These are phyloP conservation scores for Clonostachys byssicola DNA, from an alignment of 2,329 filamentous ascomycete genomes.

Conservation along the genomic window DNA sequence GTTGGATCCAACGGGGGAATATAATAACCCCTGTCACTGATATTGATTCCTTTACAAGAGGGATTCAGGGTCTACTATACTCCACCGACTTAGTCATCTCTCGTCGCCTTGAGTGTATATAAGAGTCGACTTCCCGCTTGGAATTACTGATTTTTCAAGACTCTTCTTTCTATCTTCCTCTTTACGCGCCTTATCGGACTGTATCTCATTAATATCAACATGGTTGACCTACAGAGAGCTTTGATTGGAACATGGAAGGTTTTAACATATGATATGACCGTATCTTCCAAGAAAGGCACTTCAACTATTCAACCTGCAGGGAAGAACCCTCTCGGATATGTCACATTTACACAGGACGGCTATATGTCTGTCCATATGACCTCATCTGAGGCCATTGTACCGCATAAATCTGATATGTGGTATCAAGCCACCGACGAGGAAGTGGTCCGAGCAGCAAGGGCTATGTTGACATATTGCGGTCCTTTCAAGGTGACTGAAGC, in stretches of 20 bases:
- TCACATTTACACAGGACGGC: neutral
- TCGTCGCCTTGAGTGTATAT: too few species aligned
- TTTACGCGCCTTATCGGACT: too few species aligned
- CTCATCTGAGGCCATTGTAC: neutral
- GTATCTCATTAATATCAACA: too few species aligned
- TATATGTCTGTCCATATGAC: neutral
- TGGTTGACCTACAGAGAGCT: too few species aligned
- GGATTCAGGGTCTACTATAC: too few species aligned
- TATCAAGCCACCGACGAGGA: neutral
- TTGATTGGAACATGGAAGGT: neutral
- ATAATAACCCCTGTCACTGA: too few species aligned
- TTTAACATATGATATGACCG: neutral
- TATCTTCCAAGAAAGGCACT: neutral
- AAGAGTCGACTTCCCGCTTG: too few species aligned
- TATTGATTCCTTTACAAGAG: too few species aligned
- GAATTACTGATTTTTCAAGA: too few species aligned
- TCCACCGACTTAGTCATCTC: too few species aligned
- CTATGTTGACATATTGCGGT: neutral
- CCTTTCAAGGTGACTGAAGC: neutral
- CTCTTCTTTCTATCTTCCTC: too few species aligned
- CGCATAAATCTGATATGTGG: neutral
- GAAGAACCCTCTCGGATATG: neutral
- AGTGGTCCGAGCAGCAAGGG: neutral
- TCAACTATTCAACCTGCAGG: neutral
- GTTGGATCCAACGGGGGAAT: too few species aligned